A percentile compares a stretch with the other conserved stretches of the same genome.
Evolutionary conservation across 2,329 filamentous ascomycete species (phyloP).

Genomic region (Purpureocillium lavendulum): DNA sequence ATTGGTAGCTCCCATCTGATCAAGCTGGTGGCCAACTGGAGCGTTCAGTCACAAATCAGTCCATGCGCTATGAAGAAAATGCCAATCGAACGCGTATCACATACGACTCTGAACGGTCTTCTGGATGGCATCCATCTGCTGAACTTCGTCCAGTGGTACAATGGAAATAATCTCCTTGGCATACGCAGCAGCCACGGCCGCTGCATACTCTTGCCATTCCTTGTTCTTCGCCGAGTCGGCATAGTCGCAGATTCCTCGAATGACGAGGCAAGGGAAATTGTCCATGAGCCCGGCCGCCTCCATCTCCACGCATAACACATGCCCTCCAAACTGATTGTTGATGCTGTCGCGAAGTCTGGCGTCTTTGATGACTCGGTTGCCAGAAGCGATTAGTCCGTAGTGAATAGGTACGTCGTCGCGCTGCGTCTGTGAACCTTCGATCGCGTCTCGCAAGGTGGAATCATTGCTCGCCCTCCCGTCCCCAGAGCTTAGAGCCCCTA

Average conservation of each 20-base stretch:
- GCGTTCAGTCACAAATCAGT: no score
- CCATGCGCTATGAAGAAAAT: background rate
- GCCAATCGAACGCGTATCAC: background rate
- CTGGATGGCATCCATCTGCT: background rate
- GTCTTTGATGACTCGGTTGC: slow-evolving; percentile 1
- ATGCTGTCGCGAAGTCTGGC: background rate
- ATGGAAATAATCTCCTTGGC: slow-evolving; percentile 13
- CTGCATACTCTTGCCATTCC: slow-evolving; percentile 19
- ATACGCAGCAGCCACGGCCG: slow-evolving; percentile 19
- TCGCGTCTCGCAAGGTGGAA: background rate
- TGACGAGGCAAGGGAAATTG: slow-evolving; percentile 19
- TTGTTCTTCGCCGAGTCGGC: slow-evolving; percentile 23
- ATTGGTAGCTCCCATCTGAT: no score
- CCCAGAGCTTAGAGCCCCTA: no score
- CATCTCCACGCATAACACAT: slow-evolving; percentile 14
- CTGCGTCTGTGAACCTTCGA: background rate
- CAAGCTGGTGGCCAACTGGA: no score
- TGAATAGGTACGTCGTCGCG: background rate
- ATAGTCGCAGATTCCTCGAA: slow-evolving; percentile 27
- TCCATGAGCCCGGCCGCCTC: slow-evolving; percentile 20
- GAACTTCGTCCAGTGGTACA: slow-evolving; percentile 8
- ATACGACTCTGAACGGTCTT: slow-evolving; percentile 3
- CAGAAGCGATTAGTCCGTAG: slow-evolving; percentile 4
- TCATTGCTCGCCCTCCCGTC: no score
- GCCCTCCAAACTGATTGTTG: background rate